Conservation (phyloP, 305 asterid species). For the Fraxinus dipetala region DNA sequence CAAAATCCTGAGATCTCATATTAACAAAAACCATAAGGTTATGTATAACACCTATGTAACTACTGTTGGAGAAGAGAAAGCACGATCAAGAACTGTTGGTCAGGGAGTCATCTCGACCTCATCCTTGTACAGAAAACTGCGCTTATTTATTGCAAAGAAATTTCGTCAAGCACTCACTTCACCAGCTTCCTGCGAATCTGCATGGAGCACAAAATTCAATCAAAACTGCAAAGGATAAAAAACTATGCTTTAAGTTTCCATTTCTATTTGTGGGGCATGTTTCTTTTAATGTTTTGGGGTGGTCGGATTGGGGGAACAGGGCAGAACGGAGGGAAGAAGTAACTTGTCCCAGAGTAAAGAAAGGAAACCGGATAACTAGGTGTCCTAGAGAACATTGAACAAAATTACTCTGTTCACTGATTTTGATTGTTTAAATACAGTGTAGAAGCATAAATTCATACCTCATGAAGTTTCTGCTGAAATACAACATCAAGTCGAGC, state of each 20-base stretch:
- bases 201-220: conserved; percentile 6
- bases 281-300: background rate
- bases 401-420: background rate
- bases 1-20: background rate
- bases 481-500: conserved; percentile 41
- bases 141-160: background rate
- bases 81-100: background rate
- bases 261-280: background rate
- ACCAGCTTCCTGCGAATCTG: conserved; percentile 38
- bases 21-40: background rate
- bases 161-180: background rate
- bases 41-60: background rate
- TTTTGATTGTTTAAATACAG: background rate
- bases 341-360: background rate
- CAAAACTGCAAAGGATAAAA: background rate
- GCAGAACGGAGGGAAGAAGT: background rate
- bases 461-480: conserved; percentile 46
- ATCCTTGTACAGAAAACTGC: background rate
- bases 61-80: background rate
- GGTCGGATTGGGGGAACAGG: background rate
- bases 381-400: background rate
- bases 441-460: background rate
- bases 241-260: background rate
- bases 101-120: background rate
- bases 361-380: background rate